Evolutionary conservation across 2,329 filamentous ascomycete genomes (phyloP).

Genomic region (Claviceps monticola): DNA sequence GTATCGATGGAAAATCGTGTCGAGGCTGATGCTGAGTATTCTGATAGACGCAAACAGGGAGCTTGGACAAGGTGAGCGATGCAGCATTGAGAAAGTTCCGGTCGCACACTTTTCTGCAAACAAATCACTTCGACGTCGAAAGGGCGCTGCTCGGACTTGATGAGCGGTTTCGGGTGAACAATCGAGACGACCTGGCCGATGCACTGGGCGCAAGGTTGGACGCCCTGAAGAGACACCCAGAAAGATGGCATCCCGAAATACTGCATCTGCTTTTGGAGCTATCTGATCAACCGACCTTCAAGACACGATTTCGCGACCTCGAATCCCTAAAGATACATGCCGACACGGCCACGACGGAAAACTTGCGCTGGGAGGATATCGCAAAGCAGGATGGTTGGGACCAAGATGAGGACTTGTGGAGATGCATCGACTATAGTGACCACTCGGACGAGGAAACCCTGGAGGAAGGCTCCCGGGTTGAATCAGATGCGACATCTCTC

Average conservation of each 20-base stretch:
- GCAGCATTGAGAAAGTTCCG: constrained; percentile 36
- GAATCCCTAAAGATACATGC: constrained; percentile 32
- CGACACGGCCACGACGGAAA: constrained; percentile 25
- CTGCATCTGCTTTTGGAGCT: constrained; percentile 67
- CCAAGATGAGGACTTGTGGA: constrained; percentile 55
- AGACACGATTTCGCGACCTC: constrained; percentile 52
- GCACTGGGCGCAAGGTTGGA: constrained; percentile 46
- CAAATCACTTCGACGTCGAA: constrained; percentile 62
- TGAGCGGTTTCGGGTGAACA: constrained; percentile 73
- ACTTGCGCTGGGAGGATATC: constrained; percentile 67
- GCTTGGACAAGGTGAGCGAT: constrained; percentile 33
- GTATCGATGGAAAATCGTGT: neutral
- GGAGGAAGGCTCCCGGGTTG: constrained; percentile 21
- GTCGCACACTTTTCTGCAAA: constrained; percentile 45
- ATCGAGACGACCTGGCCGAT: constrained; percentile 66
- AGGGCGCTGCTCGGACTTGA: constrained; percentile 56
- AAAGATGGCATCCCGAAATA: constrained; percentile 65
- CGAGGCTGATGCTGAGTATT: constrained; percentile 3
- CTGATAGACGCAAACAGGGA: constrained; percentile 15
- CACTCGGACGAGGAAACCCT: constrained; percentile 42
- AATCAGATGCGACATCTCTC: constrained; percentile 21
- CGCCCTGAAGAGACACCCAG: constrained; percentile 37
- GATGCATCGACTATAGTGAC: constrained; percentile 51
- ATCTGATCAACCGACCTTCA: constrained; percentile 63
- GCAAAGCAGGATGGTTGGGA: constrained; percentile 62